A percentile compares a stretch with the other conserved stretches of the same genome.
Conservation (phyloP, 2,329 filamentous ascomycete species). For the Colletotrichum lindemuthianum region DNA sequence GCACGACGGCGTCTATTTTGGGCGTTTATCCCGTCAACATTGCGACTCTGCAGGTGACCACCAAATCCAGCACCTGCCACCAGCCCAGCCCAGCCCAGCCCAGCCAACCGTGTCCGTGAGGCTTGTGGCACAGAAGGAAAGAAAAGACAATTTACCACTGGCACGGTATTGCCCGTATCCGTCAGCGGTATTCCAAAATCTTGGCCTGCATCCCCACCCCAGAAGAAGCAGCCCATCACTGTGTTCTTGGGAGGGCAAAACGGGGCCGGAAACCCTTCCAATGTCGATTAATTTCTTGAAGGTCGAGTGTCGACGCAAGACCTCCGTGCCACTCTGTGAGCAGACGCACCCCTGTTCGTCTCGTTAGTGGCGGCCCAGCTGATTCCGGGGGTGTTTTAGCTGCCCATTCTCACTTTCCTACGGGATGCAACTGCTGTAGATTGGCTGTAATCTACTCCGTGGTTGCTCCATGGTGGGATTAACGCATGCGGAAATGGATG, state of each 20-base stretch:
- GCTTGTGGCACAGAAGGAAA: no score
- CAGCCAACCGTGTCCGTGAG: background rate
- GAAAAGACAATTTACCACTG: background rate
- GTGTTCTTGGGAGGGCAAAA: background rate
- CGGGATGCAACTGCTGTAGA: background rate
- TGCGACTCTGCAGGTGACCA: slow-evolving; percentile 22
- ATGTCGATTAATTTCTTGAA: background rate
- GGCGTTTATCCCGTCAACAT: slow-evolving; percentile 25
- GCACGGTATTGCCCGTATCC: no score
- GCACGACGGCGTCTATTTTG: slow-evolving; percentile 30
- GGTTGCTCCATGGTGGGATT: no score
- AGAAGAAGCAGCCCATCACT: no score
- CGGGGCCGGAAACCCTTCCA: slow-evolving; percentile 19
- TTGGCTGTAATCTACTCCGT: no score
- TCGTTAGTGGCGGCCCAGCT: slow-evolving; percentile 4
- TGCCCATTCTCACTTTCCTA: slow-evolving; percentile 21
- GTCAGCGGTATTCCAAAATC: slow-evolving; percentile 5
- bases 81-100: background rate
- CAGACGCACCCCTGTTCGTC: background rate
- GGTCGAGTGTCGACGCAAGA: slow-evolving; percentile 24
- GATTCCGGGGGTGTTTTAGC: slow-evolving; percentile 27
- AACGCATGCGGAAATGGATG: background rate
- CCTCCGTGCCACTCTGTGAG: background rate
- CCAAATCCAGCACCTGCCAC: background rate
- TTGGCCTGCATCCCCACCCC: slow-evolving; percentile 9